Conservation (phyloP, 495 filamentous ascomycete genomes). For the Pseudevernia furfuracea region DNA sequence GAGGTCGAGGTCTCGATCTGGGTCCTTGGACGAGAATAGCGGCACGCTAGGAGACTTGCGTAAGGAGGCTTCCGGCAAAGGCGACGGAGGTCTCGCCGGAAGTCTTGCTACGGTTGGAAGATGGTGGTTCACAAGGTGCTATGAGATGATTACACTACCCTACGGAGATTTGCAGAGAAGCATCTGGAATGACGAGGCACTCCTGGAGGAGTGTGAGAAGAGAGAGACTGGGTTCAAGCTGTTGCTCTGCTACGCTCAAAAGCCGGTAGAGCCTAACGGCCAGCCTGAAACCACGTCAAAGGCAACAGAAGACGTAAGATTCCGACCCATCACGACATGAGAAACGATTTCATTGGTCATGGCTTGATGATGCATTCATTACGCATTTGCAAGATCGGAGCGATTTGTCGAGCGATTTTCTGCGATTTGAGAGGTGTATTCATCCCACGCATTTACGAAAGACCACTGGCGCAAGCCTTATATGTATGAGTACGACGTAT, state of each 20-base stretch:
- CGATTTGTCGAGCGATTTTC: slow-evolving; percentile 12
- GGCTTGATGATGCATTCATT: slow-evolving; percentile 1
- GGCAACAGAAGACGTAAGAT: neutral
- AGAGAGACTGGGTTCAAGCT: slow-evolving; percentile 81
- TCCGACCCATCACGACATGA: slow-evolving; percentile 12
- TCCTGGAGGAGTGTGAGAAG: slow-evolving; percentile 80
- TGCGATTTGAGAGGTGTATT: slow-evolving; percentile 21
- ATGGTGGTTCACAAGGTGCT: slow-evolving; percentile 94
- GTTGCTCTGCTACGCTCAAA: slow-evolving; percentile 85
- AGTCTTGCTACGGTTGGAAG: slow-evolving; percentile 87
- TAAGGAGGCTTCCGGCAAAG: slow-evolving; percentile 51
- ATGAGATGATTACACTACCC: slow-evolving; percentile 59
- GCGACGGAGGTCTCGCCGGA: slow-evolving; percentile 75
- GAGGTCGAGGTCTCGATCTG: slow-evolving; percentile 32
- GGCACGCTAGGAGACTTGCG: slow-evolving; percentile 63
- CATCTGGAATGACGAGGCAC: slow-evolving; percentile 71
- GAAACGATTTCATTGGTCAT: slow-evolving; percentile 10
- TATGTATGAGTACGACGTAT: slow-evolving; percentile 15
- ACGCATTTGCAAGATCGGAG: slow-evolving; percentile 3
- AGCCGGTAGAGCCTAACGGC: slow-evolving; percentile 40
- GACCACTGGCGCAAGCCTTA: slow-evolving; percentile 21
- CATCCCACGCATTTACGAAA: slow-evolving; percentile 22
- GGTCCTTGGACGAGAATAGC: slow-evolving; percentile 40
- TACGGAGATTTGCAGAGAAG: slow-evolving; percentile 48
- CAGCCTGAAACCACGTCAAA: slow-evolving; percentile 5